Evolutionary conservation across 2,329 filamentous ascomycete species (phyloP), one percentile per base, ranked within the genome.

Genomic region (Hymenoscyphus scutula): DNA sequence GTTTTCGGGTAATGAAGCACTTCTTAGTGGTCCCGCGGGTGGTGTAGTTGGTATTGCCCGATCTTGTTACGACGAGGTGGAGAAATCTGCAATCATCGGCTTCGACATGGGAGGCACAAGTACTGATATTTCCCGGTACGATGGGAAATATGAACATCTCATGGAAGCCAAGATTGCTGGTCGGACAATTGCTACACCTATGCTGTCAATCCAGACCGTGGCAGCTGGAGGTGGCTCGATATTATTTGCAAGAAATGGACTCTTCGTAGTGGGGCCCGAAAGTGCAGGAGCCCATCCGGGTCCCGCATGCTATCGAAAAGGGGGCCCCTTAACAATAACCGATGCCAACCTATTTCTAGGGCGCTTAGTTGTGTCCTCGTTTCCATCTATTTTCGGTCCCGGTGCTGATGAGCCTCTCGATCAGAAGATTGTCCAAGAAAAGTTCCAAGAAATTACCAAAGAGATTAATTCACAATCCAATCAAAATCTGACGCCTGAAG

Each of bases 91-190:
- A 0, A 90, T 97, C 3, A 97, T 97, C 70, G 93, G 93, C 0
- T 97, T 97, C 71, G 93, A 97, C 69, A 97, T 97, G 93, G 92
- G 92, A 41, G 93, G 93, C 11, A 97, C 93, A 0, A 93, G 89
- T 62, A 97, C 93, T 0, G 93, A 97, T 23, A 45, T 45, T n/a
- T 45, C 38, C 8, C 82, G 93, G 56, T 97, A 94, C 70, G 91
- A 90, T 60, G 93, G 93, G 17, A 82, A 91, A 60, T 94, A 96
- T 71, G 93, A 97, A 70, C 93, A 97, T 71, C 92, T 96, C 0
- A 97, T 97, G 69, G 93, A 96, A 76, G 96, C 92, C 0, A 96
- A 91, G 0, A 96, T 92, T 0, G 93, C 93, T 0, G 93, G 93
- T n/a, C 91, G 97, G 0, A 94, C 92, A 0, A 95, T 97, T 30